Base-by-base conservation (phyloP, 306 rosid genomes). In the Spatholobus suberectus region DNA sequence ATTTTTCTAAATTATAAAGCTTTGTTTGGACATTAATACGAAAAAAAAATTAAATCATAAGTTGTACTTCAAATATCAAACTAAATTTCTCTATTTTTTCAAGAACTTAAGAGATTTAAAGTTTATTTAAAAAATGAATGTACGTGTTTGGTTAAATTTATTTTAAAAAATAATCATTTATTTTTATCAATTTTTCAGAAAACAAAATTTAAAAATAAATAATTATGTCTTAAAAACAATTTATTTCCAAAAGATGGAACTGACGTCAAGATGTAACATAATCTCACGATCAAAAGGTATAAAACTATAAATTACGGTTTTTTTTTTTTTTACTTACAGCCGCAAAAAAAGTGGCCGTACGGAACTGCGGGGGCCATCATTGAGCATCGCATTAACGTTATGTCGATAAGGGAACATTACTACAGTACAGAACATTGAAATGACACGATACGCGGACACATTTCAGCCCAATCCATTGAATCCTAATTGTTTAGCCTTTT, bases 301-400 rank as follows among this genome's bases (percentile, higher is more conserved):
- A n/a, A n/a, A n/a, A n/a, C n/a, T n/a, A 2, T 44, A 13, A 44
- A 44, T 13, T 13, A 44, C 17, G n/a, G 0, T 44, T 44, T 2
- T 11, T 44, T 2, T 0, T 29, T 29, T 49, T 49, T 49, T 15
- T 17, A 49, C 52, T 23, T 37, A 37, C 5, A 67, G 73, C 73
- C 51, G 35, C 29, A 29, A 41, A 29, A 70, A 38, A 5, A 54
- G 46, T 15, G 21, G 40, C 9, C 61, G 86, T 80, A 86, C 86
- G 82, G 75, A 78, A 52, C 40, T 5, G 40, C 9, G 47, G 55
- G 59, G 15, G 0, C 68, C 57, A 76, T 21, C 5, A 14, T 34
- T 70, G 35, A 62, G 79, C 70, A 78, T 84, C 80, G 18, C 75
- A 63, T 51, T 49, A 8, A 43, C 4, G 14, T 2, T 55, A 55